These are phyloP conservation scores for Aristolochia contorta DNA, from an alignment of 164 flowering plant genomes.

Conservation along the genomic window DNA sequence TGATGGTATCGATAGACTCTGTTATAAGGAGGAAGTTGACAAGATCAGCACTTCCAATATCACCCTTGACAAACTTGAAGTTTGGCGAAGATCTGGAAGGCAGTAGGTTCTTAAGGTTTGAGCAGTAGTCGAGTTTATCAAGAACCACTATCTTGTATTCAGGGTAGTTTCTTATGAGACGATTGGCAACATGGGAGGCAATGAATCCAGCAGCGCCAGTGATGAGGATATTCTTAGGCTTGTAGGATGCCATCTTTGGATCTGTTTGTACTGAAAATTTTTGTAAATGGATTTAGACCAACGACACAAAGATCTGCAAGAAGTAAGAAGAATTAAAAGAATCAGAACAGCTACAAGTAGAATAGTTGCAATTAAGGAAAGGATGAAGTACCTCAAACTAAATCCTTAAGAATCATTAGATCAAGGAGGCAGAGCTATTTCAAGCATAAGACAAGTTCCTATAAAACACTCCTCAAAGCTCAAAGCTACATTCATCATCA, in stretches of 20 bases:
- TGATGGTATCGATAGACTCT: conserved; percentile 57
- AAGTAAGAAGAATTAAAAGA: no score
- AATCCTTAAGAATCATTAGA: no score
- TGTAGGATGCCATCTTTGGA: conserved; percentile 16
- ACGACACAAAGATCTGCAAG: no score
- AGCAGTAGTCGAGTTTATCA: conserved; percentile 72
- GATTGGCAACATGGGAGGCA: conserved; percentile 60
- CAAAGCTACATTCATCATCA: no score
- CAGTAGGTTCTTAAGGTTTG: conserved; percentile 50
- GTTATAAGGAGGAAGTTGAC: conserved; percentile 60
- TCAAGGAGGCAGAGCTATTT: no score
- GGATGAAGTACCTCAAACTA: no score
- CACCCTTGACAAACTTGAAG: conserved; percentile 72
- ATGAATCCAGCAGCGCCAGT: conserved; percentile 81
- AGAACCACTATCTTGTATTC: conserved; percentile 69
- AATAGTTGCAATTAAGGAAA: no score
- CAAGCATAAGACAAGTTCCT: no score
- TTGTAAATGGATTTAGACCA: no score
- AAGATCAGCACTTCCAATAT: conserved; percentile 63
- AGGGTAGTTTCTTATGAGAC: conserved; percentile 52
- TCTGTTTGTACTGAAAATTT: no score
- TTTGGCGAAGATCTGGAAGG: conserved; percentile 52
- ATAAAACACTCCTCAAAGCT: no score
- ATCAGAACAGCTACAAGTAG: no score
- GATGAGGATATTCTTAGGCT: conserved; percentile 59